Conservation (phyloP, 2,329 filamentous ascomycete species). For the Fusarium buharicum region DNA sequence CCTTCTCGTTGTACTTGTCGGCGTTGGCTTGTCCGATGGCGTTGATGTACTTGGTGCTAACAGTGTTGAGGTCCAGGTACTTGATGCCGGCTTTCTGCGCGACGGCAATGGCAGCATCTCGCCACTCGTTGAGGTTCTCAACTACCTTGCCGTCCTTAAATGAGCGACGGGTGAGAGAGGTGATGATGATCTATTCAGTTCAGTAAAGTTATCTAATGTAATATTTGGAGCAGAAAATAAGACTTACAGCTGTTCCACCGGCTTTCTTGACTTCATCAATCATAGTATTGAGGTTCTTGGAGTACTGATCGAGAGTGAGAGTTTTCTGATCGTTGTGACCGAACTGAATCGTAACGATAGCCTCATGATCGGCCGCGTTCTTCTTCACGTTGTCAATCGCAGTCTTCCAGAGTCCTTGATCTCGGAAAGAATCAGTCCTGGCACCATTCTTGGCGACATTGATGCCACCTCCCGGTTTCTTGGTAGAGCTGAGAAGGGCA, state of each 20-base stretch:
- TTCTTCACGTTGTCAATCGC: not conserved
- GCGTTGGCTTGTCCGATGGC: constrained; percentile 17
- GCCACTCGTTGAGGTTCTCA: constrained; percentile 9
- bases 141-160: constrained; percentile 17
- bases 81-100: not conserved
- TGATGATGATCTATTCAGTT: constrained; percentile 8
- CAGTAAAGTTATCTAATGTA: not conserved
- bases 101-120: constrained; percentile 12
- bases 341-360: constrained; percentile 20
- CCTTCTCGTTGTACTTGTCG: constrained; percentile 15
- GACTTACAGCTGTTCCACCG: constrained; percentile 16
- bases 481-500: constrained; percentile 8
- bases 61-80: constrained; percentile 5
- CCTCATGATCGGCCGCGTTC: not conserved
- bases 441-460: constrained; percentile 22
- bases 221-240: fast-evolving
- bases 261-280: constrained; percentile 5
- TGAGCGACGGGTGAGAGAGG: constrained; percentile 11
- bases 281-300: constrained; percentile 10
- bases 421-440: constrained; percentile 18
- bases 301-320: constrained; percentile 20
- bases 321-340: constrained; percentile 21
- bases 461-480: not conserved
- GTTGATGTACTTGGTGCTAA: constrained; percentile 21
- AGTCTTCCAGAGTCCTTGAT: constrained; percentile 2